phyloP scores from a whole-genome alignment of 768 basidiomycete species.

The Leccinum olivaceopallidum region DNA sequence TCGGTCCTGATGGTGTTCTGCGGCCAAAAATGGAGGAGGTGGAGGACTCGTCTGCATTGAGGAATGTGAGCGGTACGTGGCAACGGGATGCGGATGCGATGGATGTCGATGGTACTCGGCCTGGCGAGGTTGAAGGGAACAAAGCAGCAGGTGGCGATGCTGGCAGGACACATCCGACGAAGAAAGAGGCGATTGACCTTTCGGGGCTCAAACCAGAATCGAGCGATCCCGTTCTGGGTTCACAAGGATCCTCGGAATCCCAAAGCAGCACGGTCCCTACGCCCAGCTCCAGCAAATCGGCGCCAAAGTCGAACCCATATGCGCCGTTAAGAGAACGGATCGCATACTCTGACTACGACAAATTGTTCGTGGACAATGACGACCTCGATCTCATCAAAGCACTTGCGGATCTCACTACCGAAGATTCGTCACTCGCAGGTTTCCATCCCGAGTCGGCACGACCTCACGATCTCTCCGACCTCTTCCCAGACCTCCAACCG shows the following conservation, averaged over 20 bases:
- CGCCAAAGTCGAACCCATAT: conserved; percentile 46
- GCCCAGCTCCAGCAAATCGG: conserved; percentile 36
- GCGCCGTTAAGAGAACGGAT: conserved; percentile 62
- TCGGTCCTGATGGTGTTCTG: conserved; percentile 28
- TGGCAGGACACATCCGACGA: conserved; percentile 24
- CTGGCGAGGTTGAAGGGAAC: conserved; percentile 31
- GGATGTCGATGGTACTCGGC: conserved; percentile 33
- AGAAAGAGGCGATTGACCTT: conserved; percentile 27
- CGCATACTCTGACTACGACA: conserved; percentile 42
- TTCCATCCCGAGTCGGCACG: conserved; percentile 28
- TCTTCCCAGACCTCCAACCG: conserved; percentile 85
- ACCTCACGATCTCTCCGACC: conserved; percentile 54
- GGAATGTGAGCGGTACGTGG: conserved; percentile 21
- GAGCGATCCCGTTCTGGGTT: conserved; percentile 51
- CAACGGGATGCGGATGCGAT: conserved; percentile 28
- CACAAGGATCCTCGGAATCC: conserved; percentile 41
- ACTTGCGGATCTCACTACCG: conserved; percentile 40
- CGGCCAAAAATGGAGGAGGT: conserved; percentile 56
- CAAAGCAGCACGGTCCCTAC: conserved; percentile 24
- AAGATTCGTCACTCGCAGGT: conserved; percentile 16
- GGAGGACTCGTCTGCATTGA: conserved; percentile 52
- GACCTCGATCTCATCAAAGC: conserved; percentile 53
- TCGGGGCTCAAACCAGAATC: conserved; percentile 56
- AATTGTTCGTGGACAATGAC: conserved; percentile 55
- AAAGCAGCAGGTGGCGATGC: conserved; percentile 1